These are phyloP conservation scores for Monosporascus sp. DNA, from an alignment of 2,329 filamentous ascomycete genomes.

Conservation along the genomic window DNA sequence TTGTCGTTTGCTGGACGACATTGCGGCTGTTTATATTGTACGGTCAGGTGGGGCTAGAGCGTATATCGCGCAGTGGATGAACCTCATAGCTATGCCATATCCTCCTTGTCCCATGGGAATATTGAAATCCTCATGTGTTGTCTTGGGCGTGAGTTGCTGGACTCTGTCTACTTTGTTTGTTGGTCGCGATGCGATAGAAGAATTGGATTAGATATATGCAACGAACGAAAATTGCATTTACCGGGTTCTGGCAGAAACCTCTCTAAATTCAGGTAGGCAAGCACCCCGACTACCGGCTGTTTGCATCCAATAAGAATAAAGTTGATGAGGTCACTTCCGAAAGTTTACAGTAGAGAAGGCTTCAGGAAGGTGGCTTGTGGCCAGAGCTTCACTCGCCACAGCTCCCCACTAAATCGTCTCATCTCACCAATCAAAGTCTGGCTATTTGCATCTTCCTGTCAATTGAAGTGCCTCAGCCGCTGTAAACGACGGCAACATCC, in stretches of 20 bases:
- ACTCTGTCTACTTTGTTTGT: too few relatives aligned
- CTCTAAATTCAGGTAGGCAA: too few relatives aligned
- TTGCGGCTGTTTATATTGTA: conserved; percentile 13
- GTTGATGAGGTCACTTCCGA: conserved; percentile 11
- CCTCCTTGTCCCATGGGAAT: too few relatives aligned
- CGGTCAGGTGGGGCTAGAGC: not conserved
- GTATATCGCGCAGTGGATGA: not conserved
- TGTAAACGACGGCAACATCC: conserved; percentile 18
- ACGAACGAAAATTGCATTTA: too few relatives aligned
- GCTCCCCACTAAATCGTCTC: conserved; percentile 9
- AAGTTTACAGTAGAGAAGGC: not conserved
- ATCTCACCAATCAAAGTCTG: conserved; percentile 16
- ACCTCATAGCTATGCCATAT: conserved; percentile 7
- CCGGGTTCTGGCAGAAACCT: too few relatives aligned
- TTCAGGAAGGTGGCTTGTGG: conserved; percentile 4
- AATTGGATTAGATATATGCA: too few relatives aligned
- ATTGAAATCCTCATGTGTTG: too few relatives aligned
- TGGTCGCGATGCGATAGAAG: too few relatives aligned
- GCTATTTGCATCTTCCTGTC: conserved; percentile 16
- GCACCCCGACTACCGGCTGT: too few relatives aligned
- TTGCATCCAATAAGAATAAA: conserved; percentile 1
- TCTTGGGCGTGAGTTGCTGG: too few relatives aligned
- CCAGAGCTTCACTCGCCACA: conserved; percentile 18
- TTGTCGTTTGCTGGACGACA: conserved; percentile 48
- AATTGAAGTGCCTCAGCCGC: conserved; percentile 26